Percentiles rank a stretch among this genome's conserved stretches.
Evolutionary conservation across 2,329 filamentous ascomycete species (phyloP).

Genomic region (Curvularia lunata): DNA sequence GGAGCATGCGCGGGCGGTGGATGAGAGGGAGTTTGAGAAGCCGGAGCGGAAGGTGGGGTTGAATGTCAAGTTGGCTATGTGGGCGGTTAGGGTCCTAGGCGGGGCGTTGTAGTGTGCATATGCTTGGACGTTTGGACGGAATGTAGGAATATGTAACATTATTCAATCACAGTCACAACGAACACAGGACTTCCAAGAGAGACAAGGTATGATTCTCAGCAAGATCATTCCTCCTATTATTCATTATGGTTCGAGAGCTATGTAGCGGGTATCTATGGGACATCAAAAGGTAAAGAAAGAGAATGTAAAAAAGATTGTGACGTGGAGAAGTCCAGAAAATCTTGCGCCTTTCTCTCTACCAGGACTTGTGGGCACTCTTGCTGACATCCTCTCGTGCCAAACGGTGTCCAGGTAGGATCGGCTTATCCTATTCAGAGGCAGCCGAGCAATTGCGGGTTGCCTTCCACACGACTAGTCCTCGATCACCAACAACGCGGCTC

Average conservation of each 20-base stretch:
- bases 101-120: slow-evolving; percentile 71
- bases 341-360: not conserved
- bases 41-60: slow-evolving; percentile 84
- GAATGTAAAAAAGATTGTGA: not conserved
- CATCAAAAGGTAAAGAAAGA: not conserved
- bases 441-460: slow-evolving; percentile 50
- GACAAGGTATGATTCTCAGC: not conserved
- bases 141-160: slow-evolving; percentile 1
- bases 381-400: not conserved
- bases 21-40: slow-evolving; percentile 77
- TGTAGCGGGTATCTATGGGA: slow-evolving; percentile 11
- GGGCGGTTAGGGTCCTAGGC: slow-evolving; percentile 84
- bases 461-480: slow-evolving; percentile 55
- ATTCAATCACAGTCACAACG: not conserved
- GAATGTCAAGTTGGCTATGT: slow-evolving; percentile 88
- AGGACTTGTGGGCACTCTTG: not conserved
- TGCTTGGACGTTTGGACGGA: not conserved
- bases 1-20: slow-evolving; percentile 72
- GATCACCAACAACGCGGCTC: slow-evolving; percentile 64
- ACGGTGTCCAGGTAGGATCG: not conserved
- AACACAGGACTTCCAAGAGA: not conserved
- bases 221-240: not conserved
- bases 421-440: not conserved
- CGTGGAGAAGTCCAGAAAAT: not conserved
- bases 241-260: not conserved